Evolutionary conservation across 176 grass and related monocot genomes (phyloP).

Genomic region (Metroxylon sagu): DNA sequence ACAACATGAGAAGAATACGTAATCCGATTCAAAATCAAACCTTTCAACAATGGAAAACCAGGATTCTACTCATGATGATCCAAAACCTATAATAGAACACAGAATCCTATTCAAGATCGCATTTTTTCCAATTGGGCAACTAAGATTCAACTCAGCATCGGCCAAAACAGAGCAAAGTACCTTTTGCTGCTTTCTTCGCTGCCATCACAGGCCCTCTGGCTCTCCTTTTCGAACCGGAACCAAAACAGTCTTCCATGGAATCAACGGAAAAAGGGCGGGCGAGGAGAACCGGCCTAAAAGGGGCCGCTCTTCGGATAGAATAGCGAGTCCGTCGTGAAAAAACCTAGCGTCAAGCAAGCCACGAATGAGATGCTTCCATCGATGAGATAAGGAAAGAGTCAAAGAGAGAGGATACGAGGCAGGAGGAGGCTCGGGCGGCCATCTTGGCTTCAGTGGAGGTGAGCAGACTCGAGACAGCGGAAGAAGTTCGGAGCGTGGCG

Average conservation of each 20-base stretch:
- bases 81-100: no score
- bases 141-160: not conserved
- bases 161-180: conserved; percentile 12
- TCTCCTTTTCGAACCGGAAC: conserved; percentile 48
- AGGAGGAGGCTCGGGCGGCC: conserved; percentile 35
- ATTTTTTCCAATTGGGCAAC: not conserved
- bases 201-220: conserved; percentile 82
- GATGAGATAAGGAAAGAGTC: not conserved
- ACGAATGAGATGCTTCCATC: not conserved
- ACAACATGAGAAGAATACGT: no score
- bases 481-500: conserved; percentile 6
- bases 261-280: conserved; percentile 29
- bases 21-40: no score
- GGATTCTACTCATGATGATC: no score
- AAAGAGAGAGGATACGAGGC: conserved; percentile 29
- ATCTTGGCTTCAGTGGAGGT: conserved; percentile 16
- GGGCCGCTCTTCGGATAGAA: not conserved
- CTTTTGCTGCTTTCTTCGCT: conserved; percentile 74
- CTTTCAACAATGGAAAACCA: no score
- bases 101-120: not conserved
- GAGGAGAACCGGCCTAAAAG: conserved; percentile 37
- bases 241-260: conserved; percentile 13
- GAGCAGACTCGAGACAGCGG: conserved; percentile 14
- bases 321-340: not conserved
- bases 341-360: conserved; percentile 4